Conservation (phyloP, 2,329 filamentous ascomycete genomes). For the Cladosporium sp. region DNA sequence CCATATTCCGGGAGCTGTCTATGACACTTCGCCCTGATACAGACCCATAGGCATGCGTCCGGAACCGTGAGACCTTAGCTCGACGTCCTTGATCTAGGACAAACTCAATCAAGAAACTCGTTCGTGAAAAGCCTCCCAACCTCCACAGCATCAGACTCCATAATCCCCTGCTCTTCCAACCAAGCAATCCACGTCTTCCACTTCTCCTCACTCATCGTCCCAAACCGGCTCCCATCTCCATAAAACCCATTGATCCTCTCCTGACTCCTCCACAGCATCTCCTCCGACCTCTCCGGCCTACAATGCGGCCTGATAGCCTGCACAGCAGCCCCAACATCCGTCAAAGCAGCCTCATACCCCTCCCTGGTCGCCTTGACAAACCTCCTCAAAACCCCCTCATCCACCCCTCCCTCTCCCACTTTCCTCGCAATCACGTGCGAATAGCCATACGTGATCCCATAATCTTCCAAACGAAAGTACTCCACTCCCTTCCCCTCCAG, state of each 20-base stretch:
- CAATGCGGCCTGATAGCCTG: slow-evolving; percentile 13
- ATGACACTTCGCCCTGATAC: slow-evolving; percentile 2
- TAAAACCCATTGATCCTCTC: slow-evolving; percentile 28
- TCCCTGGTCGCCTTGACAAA: slow-evolving; percentile 27
- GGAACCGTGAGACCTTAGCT: not conserved
- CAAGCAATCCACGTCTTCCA: slow-evolving; percentile 19
- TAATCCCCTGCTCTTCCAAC: slow-evolving; percentile 13
- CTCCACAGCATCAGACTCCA: slow-evolving; percentile 3
- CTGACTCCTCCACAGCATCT: slow-evolving; percentile 28
- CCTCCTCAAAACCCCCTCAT: slow-evolving; percentile 19
- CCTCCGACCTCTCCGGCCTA: slow-evolving; percentile 18
- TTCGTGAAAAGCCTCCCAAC: slow-evolving; percentile 8
- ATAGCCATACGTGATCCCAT: slow-evolving; percentile 29
- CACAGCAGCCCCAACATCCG: slow-evolving; percentile 12
- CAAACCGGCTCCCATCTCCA: slow-evolving; percentile 19
- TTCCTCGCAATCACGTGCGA: slow-evolving; percentile 29
- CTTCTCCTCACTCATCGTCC: slow-evolving; percentile 17
- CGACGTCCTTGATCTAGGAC: too few relatives aligned
- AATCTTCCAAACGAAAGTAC: slow-evolving; percentile 23
- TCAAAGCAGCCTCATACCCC: slow-evolving; percentile 24
- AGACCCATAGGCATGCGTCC: too few relatives aligned
- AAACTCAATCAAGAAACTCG: slow-evolving; percentile 9
- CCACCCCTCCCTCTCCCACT: slow-evolving; percentile 14
- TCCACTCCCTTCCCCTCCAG: slow-evolving; percentile 20
- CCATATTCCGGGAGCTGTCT: not conserved